phyloP scores from a whole-genome alignment of 192 early-diverging fungal species.

The Umbelopsis ramanniana region DNA sequence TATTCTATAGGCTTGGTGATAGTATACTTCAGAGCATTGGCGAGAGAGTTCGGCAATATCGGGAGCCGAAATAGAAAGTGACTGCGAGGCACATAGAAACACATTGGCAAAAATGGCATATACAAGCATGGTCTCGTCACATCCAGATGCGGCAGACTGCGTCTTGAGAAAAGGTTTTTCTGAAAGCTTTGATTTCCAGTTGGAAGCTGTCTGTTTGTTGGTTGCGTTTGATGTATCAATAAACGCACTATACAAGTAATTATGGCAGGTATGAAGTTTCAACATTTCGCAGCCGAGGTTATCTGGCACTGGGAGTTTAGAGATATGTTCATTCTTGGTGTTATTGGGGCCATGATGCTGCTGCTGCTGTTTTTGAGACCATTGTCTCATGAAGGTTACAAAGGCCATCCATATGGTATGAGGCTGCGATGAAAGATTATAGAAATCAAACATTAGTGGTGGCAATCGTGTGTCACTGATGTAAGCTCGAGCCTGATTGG shows the following conservation, averaged over 20 bases:
- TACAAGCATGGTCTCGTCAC: slow-evolving; percentile 15
- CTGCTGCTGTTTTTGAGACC: slow-evolving; percentile 9
- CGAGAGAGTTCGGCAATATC: slow-evolving; percentile 17
- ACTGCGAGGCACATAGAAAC: slow-evolving; percentile 12
- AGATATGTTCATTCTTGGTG: slow-evolving; percentile 8
- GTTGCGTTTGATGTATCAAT: slow-evolving; percentile 16
- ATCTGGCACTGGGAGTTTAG: neutral
- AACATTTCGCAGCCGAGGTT: slow-evolving; percentile 9
- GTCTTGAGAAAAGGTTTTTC: slow-evolving; percentile 15
- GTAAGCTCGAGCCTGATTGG: slow-evolving; percentile 21
- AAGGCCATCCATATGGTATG: slow-evolving; percentile 18
- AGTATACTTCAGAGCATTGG: slow-evolving; percentile 9
- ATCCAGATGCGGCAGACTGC: slow-evolving; percentile 16
- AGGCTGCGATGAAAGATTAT: slow-evolving; percentile 18
- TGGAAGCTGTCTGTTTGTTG: slow-evolving; percentile 1
- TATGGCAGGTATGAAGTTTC: slow-evolving; percentile 9
- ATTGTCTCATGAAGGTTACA: slow-evolving; percentile 1
- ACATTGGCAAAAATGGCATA: slow-evolving; percentile 27
- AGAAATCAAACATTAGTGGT: slow-evolving; percentile 16
- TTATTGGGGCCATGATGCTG: neutral
- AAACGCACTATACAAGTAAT: slow-evolving; percentile 14
- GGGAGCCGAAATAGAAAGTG: neutral
- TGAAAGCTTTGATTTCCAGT: slow-evolving; percentile 13
- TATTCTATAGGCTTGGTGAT: slow-evolving; percentile 19
- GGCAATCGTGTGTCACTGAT: slow-evolving; percentile 18